Evolutionary conservation across 2,329 filamentous ascomycete genomes (phyloP), one percentile per base, ranked within the genome.

Genomic region (Hypoxylon sp.): DNA sequence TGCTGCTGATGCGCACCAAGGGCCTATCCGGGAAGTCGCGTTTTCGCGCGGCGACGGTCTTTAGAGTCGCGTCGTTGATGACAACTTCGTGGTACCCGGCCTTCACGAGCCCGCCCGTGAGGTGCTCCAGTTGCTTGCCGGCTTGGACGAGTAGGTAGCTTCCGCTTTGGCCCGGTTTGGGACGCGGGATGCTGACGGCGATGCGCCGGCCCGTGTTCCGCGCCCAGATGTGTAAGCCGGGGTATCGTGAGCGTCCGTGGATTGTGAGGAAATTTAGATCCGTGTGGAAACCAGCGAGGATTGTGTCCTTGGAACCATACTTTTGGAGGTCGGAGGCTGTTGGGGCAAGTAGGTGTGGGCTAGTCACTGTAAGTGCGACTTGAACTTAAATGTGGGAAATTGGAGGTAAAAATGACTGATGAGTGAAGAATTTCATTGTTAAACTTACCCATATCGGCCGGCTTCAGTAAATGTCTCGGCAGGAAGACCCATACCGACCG

Each of bases 231-330:
- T 90, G 84, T 72, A 90, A 82, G 2, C 88, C 88, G 0, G 88
- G 88, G 72, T 88, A 90, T 66, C 88, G 86, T 31, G 86, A 88
- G 71, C 88, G 88, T 63, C 88, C 88, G 80, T 90, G 88, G 78
- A 90, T 90, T 71, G 88, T 90, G 58, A 90, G 82, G 77, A 89
- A 90, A 82, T 90, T 90, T 64, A 90, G 85, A 74, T 90, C 88
- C 0, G 88, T 89, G 77, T 90, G 88, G 81, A 90, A 90, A 42
- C 88, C 88, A 14, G 88, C 88, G 14, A 90, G 84, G 74, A 90
- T 89, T 55, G 86, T 89, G 80, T 89, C 83, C 56, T 82, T 80
- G 2, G 77, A 53, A 51, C 85, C 85, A 79, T 89, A 88, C 64
- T 84, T 86, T 11, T 69, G 60, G 11, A 90, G 83, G 74, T 90